Evolutionary conservation across 805 yeast genomes (phyloP).

Genomic region (Metschnikowia continentalis): DNA sequence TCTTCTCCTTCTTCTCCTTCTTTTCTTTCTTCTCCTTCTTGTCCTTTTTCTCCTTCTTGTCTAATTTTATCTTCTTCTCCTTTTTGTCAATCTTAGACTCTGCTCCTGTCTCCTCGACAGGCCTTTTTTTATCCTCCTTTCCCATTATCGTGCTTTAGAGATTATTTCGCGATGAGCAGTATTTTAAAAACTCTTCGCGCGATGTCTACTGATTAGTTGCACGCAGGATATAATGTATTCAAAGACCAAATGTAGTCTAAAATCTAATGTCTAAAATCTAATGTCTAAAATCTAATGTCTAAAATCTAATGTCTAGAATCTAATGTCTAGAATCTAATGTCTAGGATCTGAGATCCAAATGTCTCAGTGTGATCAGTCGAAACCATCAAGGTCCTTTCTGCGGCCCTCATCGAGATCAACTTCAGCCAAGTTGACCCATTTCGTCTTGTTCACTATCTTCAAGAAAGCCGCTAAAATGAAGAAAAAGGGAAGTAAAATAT

Average conservation of each 20-base stretch:
- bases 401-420: slow-evolving; percentile 52
- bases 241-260: neutral
- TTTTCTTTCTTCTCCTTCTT: slow-evolving; percentile 23
- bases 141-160: slow-evolving; percentile 7
- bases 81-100: slow-evolving; percentile 24
- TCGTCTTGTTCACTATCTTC: slow-evolving; percentile 36
- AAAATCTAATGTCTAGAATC: neutral
- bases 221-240: neutral
- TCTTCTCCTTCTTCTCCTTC: slow-evolving; percentile 19
- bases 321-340: neutral
- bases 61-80: slow-evolving; percentile 22
- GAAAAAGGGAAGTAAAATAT: slow-evolving; percentile 59
- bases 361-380: neutral
- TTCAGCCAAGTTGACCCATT: slow-evolving; percentile 38
- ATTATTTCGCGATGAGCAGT: neutral
- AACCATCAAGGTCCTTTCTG: slow-evolving; percentile 32
- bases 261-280: neutral
- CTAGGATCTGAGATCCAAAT: neutral
- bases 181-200: slow-evolving; percentile 3
- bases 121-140: slow-evolving; percentile 29
- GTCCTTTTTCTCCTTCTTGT: slow-evolving; percentile 15
- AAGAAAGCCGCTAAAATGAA: slow-evolving; percentile 37
- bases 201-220: slow-evolving; percentile 2
- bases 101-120: slow-evolving; percentile 23
- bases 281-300: neutral